phyloP scores from a whole-genome alignment of 345 rosid species.

The Ceriops zippeliana region DNA sequence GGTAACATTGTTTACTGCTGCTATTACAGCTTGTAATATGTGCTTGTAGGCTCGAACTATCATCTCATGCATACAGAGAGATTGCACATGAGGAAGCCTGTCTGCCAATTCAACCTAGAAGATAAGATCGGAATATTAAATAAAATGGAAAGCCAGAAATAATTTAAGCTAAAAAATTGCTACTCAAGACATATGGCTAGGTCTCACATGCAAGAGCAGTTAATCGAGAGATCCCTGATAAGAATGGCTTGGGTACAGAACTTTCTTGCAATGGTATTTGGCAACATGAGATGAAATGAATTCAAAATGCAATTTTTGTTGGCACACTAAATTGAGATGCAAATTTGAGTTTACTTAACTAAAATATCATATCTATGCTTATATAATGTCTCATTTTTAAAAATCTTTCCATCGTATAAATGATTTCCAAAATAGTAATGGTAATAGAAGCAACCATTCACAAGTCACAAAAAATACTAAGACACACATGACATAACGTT shows the following conservation, averaged over 20 bases:
- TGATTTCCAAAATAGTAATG: too few species aligned
- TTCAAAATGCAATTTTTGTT: too few species aligned
- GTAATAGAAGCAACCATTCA: too few species aligned
- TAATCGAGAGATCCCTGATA: not conserved
- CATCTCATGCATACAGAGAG: constrained; percentile 38
- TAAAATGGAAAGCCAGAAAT: not conserved
- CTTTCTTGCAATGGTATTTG: not conserved
- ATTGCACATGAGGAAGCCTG: constrained; percentile 35
- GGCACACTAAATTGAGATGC: too few species aligned
- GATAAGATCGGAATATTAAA: not conserved
- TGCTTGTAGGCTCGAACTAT: constrained; percentile 34
- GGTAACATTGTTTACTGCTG: constrained; percentile 16
- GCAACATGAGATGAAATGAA: not conserved
- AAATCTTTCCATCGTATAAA: too few species aligned
- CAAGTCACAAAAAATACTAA: too few species aligned
- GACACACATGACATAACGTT: too few species aligned
- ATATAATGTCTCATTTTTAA: too few species aligned
- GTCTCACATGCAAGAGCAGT: not conserved
- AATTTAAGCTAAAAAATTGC: not conserved
- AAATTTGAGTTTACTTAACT: too few species aligned
- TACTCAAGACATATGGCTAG: not conserved
- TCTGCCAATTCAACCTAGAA: constrained; percentile 35
- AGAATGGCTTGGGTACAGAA: not conserved
- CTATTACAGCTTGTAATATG: constrained; percentile 33
- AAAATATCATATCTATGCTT: too few species aligned